A percentile compares a stretch with the other conserved stretches of the same genome.
These are phyloP conservation scores for Porphyrellus sp. DNA, from an alignment of 1,284 basidiomycete species.

Conservation along the genomic window DNA sequence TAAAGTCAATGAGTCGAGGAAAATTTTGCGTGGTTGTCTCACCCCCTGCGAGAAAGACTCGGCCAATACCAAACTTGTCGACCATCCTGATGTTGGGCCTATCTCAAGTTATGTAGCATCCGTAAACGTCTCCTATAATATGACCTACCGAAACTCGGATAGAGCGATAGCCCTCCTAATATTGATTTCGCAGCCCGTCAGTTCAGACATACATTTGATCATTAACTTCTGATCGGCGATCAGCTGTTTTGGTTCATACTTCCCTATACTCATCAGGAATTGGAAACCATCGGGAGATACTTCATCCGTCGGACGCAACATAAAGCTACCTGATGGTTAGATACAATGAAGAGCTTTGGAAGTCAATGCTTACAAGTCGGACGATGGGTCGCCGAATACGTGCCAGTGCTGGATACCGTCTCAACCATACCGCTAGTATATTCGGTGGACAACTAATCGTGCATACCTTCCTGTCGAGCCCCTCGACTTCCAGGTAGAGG, in stretches of 20 bases:
- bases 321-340: constrained; percentile 3
- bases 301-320: constrained; percentile 21
- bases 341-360: background rate
- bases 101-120: background rate
- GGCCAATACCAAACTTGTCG: background rate
- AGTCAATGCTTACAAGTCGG: background rate
- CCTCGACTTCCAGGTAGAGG: constrained; percentile 34
- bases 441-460: background rate
- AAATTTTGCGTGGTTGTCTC: background rate
- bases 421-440: background rate
- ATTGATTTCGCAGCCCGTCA: constrained; percentile 14
- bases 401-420: background rate
- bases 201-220: constrained; percentile 14
- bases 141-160: constrained; percentile 28
- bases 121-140: background rate
- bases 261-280: constrained; percentile 31
- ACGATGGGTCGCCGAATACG: background rate
- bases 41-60: constrained; percentile 27
- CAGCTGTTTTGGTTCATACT: constrained; percentile 29
- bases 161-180: constrained; percentile 14
- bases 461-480: constrained; percentile 35
- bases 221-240: constrained; percentile 20
- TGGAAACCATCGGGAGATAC: constrained; percentile 34
- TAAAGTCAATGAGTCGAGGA: background rate
- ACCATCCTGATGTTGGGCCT: constrained; percentile 21